Base-by-base conservation (phyloP, 73 alveolate species). In the Paramecium caudatum region DNA sequence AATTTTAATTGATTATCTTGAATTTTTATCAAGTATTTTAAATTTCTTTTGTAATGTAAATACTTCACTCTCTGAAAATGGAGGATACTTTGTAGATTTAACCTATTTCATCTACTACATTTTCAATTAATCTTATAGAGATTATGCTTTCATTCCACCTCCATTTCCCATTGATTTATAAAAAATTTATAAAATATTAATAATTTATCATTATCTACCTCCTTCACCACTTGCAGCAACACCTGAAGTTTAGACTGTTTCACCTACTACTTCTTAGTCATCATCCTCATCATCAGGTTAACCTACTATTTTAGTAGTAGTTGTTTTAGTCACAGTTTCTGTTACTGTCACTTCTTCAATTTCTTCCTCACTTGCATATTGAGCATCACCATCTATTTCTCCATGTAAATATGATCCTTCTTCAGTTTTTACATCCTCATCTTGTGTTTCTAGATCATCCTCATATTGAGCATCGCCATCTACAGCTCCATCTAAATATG, bases 11-110 rank as follows among this genome's bases (percentile, higher is more conserved):
- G 88, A 74, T 21, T 74, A 19, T 74, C 65, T 36, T 5, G 21
- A 0, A 39, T 27, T 25, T 15, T 36, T 55, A 55, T 55, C 78
- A 55, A 55, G 43, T 3, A 15, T 55, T 21, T 27, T 55, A 4
- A 55, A 55, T 17, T 55, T 55, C 46, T 55, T 55, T 21, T 21
- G 12, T 39, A 6, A 5, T 39, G 9, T 39, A 39, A 39, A 6
- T 39, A 74, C 88, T 74, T 74, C 88, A 74, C 30, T 74, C 30
- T 74, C 88, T 8, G 88, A 37, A 74, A 74, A 74, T 15, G 88
- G 88, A 5, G 88, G 88, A 12, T 74, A 74, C 50, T 74, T 74
- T 39, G 88, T 10, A 5, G 88, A 74, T 17, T 74, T 74, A 1
- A 74, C 32, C 23, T 74, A 43, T 23, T 74, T 74, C 37, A 1